A percentile compares a stretch with the other conserved stretches of the same genome.
Evolutionary conservation across 805 yeast species (phyloP).

Genomic region (Suhomyces canberraensis): DNA sequence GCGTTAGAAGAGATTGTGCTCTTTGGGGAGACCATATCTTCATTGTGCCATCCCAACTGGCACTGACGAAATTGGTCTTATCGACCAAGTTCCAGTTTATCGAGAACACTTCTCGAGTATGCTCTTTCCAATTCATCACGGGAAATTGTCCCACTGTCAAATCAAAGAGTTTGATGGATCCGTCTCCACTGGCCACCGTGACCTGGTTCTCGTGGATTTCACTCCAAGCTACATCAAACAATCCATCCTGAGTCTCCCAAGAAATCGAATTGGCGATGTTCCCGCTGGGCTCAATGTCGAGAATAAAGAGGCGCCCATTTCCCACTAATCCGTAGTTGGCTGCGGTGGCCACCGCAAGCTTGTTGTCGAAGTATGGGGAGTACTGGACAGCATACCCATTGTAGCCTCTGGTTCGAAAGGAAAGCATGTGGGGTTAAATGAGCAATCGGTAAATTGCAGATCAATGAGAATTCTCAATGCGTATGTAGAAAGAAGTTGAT

Average conservation of each 20-base stretch:
- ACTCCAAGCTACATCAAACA: constrained; percentile 86
- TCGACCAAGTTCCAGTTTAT: constrained; percentile 72
- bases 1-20: constrained; percentile 52
- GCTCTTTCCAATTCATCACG: constrained; percentile 72
- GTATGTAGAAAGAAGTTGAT: too few species aligned
- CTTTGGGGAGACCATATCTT: constrained; percentile 75
- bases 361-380: constrained; percentile 89
- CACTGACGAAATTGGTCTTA: constrained; percentile 64
- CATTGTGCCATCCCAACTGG: constrained; percentile 91
- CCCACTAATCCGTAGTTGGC: constrained; percentile 95
- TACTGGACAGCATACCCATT: constrained; percentile 86
- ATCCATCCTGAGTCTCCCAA: constrained; percentile 91
- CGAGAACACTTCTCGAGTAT: constrained; percentile 68
- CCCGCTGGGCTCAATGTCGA: constrained; percentile 70
- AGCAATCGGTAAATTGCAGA: too few species aligned
- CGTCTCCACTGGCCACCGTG: constrained; percentile 85
- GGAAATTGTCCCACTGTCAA: constrained; percentile 64
- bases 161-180: constrained; percentile 80
- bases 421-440: constrained; percentile 48
- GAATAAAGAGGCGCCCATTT: constrained; percentile 75
- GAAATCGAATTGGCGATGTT: constrained; percentile 47
- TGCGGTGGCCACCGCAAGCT: constrained; percentile 84
- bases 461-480: too few species aligned
- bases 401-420: constrained; percentile 72
- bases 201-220: constrained; percentile 87